These are phyloP conservation scores for maize (Zea mays) DNA, from an alignment of 176 grass and related monocot species.

Conservation along the genomic window Zm-B73-REFERENCE-NAM-5.0 NC_050096.1:51967001-51967500, in stretches of 20 bases:
- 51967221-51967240: constrained; percentile 82
- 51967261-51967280: constrained; percentile 69
- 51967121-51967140: not conserved
- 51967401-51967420: constrained; percentile 97
- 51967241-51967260: constrained; percentile 73
- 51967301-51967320: constrained; percentile 85
- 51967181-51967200: constrained; percentile 40
- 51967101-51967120: constrained; percentile 12
- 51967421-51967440: constrained; percentile 69
- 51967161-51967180: not conserved
- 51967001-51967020: not conserved
- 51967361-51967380: constrained; percentile 60
- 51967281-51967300: constrained; percentile 79
- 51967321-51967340: constrained; percentile 74
- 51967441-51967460: constrained; percentile 86
- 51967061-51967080: not conserved
- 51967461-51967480: constrained; percentile 95
- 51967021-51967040: constrained; percentile 12
- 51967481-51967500: constrained; percentile 92
- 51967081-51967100: not conserved
- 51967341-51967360: constrained; percentile 72
- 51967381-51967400: constrained; percentile 86
- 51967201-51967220: constrained; percentile 93
- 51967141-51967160: not conserved
- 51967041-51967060: not conserved